These are phyloP conservation scores for Carex sylvatica DNA, from an alignment of 202 grass and related monocot genomes.

Conservation along the genomic window DNA sequence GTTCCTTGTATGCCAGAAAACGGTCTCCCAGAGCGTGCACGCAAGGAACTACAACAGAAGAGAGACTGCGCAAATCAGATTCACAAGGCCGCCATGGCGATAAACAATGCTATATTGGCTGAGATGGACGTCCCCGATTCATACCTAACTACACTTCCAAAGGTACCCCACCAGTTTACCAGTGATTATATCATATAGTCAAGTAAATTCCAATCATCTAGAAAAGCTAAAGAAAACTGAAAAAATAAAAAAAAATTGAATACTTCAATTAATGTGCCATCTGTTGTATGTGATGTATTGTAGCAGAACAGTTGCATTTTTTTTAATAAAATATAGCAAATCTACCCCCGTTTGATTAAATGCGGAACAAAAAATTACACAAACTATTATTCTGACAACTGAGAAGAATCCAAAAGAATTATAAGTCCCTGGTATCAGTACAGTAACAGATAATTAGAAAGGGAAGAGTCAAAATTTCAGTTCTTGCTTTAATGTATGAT, in stretches of 20 bases:
- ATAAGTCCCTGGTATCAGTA: not conserved
- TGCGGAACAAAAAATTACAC: not conserved
- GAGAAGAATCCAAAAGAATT: not conserved
- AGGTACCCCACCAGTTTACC: conserved; percentile 37
- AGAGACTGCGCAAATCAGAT: conserved; percentile 85
- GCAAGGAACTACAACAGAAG: conserved; percentile 74
- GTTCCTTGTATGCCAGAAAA: conserved; percentile 66
- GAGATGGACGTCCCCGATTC: conserved; percentile 84
- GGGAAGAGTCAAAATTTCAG: not conserved
- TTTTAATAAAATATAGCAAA: not conserved
- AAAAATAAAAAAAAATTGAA: not conserved
- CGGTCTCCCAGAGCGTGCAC: conserved; percentile 49
- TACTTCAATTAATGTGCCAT: not conserved
- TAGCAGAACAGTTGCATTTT: not conserved
- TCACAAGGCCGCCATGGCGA: conserved; percentile 95
- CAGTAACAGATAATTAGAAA: not conserved
- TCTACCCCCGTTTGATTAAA: not conserved
- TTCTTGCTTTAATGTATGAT: not conserved
- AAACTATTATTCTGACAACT: not conserved
- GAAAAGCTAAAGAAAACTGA: not conserved
- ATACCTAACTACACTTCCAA: conserved; percentile 73
- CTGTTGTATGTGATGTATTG: not conserved
- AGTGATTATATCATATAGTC: not conserved
- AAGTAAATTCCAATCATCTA: not conserved
- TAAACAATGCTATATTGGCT: conserved; percentile 66